Evolutionary conservation across 805 yeast genomes (phyloP).

Genomic region (Candida cerambycidarum): DNA sequence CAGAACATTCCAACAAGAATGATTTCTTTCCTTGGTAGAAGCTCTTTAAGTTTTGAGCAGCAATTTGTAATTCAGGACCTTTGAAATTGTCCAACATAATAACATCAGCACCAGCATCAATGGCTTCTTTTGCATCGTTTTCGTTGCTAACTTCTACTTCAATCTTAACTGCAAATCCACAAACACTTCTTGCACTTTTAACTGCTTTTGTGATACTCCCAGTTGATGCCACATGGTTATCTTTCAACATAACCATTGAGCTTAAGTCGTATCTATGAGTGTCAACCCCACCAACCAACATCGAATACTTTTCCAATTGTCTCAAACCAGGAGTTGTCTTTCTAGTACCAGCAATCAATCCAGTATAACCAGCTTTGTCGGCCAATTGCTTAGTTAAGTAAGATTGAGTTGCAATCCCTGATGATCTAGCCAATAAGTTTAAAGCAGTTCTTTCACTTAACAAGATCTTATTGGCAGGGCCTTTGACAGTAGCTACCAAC

Average conservation of each 20-base stretch:
- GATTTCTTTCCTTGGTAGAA: slow-evolving; percentile 50
- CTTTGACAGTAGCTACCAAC: slow-evolving; percentile 73
- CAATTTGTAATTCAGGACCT: slow-evolving; percentile 60
- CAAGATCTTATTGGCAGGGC: slow-evolving; percentile 76
- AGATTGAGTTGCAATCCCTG: slow-evolving; percentile 86
- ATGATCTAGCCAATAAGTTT: slow-evolving; percentile 75
- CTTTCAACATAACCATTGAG: slow-evolving; percentile 95
- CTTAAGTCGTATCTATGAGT: slow-evolving; percentile 89
- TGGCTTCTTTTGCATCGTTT: slow-evolving; percentile 88
- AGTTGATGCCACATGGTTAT: slow-evolving; percentile 89
- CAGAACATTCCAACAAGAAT: slow-evolving; percentile 85
- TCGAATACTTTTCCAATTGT: slow-evolving; percentile 84
- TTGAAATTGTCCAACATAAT: slow-evolving; percentile 90
- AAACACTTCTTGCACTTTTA: slow-evolving; percentile 67
- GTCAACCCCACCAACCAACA: slow-evolving; percentile 94
- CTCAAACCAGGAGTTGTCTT: slow-evolving; percentile 97
- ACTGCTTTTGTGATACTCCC: slow-evolving; percentile 91
- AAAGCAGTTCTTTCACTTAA: slow-evolving; percentile 85
- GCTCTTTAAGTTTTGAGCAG: slow-evolving; percentile 61
- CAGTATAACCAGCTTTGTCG: slow-evolving; percentile 65
- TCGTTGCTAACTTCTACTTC: slow-evolving; percentile 91
- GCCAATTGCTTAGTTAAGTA: slow-evolving; percentile 59
- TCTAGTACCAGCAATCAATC: slow-evolving; percentile 92
- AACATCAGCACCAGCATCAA: slow-evolving; percentile 92
- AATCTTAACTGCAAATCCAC: slow-evolving; percentile 86